phyloP scores from a whole-genome alignment of 495 filamentous ascomycete species.

The Halenospora varia region DNA sequence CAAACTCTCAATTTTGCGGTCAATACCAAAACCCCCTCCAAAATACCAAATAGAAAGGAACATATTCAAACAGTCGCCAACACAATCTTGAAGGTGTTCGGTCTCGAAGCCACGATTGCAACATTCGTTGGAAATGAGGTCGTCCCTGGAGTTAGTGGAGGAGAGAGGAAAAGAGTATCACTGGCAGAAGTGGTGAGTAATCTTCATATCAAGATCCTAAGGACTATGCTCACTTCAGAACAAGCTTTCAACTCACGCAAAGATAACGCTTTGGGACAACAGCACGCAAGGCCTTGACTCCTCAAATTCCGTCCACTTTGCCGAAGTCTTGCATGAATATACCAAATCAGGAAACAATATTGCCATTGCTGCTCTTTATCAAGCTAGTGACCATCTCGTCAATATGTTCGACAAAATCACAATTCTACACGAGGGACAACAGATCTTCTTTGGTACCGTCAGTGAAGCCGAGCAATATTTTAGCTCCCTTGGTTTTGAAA shows the following conservation, averaged over 20 bases:
- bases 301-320: slow-evolving; percentile 72
- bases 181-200: slow-evolving; percentile 67
- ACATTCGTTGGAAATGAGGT: slow-evolving; percentile 75
- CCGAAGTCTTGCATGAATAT: slow-evolving; percentile 57
- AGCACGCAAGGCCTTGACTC: slow-evolving; percentile 74
- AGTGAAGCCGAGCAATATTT: slow-evolving; percentile 58
- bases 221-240: neutral
- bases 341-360: slow-evolving; percentile 61
- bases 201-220: neutral
- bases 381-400: slow-evolving; percentile 69
- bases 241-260: slow-evolving; percentile 55
- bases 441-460: slow-evolving; percentile 61
- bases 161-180: slow-evolving; percentile 75
- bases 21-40: slow-evolving; percentile 28
- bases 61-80: slow-evolving; percentile 22
- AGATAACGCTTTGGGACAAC: slow-evolving; percentile 80
- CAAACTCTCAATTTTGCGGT: slow-evolving; percentile 74
- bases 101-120: slow-evolving; percentile 67
- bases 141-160: slow-evolving; percentile 66
- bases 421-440: slow-evolving; percentile 71
- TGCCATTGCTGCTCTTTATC: slow-evolving; percentile 72
- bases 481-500: slow-evolving; percentile 47
- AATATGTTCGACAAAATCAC: slow-evolving; percentile 72
- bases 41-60: neutral
- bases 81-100: slow-evolving; percentile 71